phyloP scores from a whole-genome alignment of 805 yeast species.

The Saccharomycopsis babjevae region DNA sequence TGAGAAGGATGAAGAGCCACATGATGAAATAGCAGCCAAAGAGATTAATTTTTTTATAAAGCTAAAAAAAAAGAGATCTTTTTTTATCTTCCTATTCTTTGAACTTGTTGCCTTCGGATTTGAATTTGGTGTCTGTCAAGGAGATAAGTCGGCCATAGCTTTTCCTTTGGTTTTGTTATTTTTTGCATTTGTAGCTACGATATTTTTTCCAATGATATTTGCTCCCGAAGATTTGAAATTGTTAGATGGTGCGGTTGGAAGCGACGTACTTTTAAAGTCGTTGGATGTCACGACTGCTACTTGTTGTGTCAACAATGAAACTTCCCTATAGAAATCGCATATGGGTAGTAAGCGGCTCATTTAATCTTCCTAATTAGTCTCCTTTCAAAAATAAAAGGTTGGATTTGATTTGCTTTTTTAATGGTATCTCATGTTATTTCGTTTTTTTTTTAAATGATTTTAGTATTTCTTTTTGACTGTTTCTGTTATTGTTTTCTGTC shows the following conservation, averaged over 20 bases:
- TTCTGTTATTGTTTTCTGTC: too few species aligned
- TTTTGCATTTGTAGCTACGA: slow-evolving; percentile 55
- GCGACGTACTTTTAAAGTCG: slow-evolving; percentile 2
- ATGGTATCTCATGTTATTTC: too few species aligned
- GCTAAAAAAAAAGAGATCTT: slow-evolving; percentile 30
- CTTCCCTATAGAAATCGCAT: too few species aligned
- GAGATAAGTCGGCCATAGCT: slow-evolving; percentile 78
- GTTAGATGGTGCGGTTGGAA: slow-evolving; percentile 42
- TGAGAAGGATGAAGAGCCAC: slow-evolving; percentile 22
- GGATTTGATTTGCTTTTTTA: too few species aligned
- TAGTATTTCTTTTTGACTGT: too few species aligned
- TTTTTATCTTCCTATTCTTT: slow-evolving; percentile 45
- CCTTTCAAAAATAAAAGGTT: too few species aligned
- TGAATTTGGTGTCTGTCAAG: slow-evolving; percentile 78
- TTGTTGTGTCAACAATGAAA: not conserved
- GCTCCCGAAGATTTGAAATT: slow-evolving; percentile 47
- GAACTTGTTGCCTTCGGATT: slow-evolving; percentile 61
- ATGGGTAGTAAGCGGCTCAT: not conserved
- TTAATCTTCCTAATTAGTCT: not conserved
- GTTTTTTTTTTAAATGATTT: too few species aligned
- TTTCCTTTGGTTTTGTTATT: slow-evolving; percentile 76
- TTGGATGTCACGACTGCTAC: not conserved
- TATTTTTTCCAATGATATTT: slow-evolving; percentile 53
- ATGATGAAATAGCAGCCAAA: not conserved
- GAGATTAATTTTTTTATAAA: not conserved